Percentiles rank a stretch among this genome's conserved stretches.
Conservation (phyloP, 768 basidiomycete species). For the Lepiota subincarnata region DNA sequence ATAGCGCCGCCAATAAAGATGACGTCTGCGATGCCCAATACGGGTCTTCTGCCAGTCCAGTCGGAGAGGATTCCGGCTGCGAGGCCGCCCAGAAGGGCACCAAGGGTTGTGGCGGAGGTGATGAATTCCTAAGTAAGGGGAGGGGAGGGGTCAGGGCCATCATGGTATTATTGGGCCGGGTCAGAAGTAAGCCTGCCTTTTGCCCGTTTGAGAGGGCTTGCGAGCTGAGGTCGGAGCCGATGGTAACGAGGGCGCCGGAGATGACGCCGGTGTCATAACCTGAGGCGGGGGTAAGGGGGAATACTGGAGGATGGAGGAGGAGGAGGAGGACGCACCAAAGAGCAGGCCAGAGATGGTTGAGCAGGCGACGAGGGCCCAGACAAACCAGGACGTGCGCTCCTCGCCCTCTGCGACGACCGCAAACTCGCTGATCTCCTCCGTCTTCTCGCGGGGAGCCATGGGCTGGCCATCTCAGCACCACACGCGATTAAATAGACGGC, state of each 20-base stretch:
- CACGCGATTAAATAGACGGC: background rate
- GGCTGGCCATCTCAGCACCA: too few relatives aligned
- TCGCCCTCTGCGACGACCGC: constrained; percentile 61
- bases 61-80: constrained; percentile 67
- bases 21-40: constrained; percentile 63
- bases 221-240: constrained; percentile 62
- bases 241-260: constrained; percentile 75
- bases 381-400: constrained; percentile 64
- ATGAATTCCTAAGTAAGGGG: constrained; percentile 58
- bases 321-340: constrained; percentile 48
- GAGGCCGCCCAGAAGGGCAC: constrained; percentile 73
- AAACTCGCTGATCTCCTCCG: constrained; percentile 56
- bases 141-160: background rate
- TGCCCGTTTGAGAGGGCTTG: constrained; percentile 52
- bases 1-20: constrained; percentile 76
- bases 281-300: constrained; percentile 20
- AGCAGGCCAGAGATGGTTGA: constrained; percentile 74
- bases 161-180: background rate
- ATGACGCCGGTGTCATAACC: constrained; percentile 83
- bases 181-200: constrained; percentile 58
- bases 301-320: background rate
- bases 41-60: constrained; percentile 60
- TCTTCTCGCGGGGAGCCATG: constrained; percentile 12
- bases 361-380: constrained; percentile 72
- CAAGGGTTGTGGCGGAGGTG: constrained; percentile 74